phyloP scores from a whole-genome alignment of 1,284 basidiomycete genomes.

The Malassezia sympodialis region DNA sequence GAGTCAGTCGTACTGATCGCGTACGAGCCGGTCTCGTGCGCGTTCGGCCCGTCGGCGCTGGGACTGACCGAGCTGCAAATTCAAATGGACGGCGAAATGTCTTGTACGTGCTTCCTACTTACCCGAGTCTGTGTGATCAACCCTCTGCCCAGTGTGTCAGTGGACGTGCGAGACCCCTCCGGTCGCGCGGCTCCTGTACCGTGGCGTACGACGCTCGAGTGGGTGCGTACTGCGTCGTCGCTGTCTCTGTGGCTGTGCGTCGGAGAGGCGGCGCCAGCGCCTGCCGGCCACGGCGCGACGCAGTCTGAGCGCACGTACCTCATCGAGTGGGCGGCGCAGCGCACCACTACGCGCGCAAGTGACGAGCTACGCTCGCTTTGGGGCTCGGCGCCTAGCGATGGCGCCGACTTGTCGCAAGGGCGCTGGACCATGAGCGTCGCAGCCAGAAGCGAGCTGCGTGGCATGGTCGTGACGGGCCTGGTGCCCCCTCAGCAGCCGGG shows the following conservation, averaged over 20 bases:
- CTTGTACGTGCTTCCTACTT: background rate
- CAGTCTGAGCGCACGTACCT: background rate
- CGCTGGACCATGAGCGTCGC: background rate
- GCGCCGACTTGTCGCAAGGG: background rate
- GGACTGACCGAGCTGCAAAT: slow-evolving; percentile 2
- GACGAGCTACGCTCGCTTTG: background rate
- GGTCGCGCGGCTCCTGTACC: background rate
- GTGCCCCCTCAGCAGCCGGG: background rate
- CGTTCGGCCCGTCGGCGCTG: background rate
- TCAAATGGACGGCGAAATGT: slow-evolving; percentile 11
- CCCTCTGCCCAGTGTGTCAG: background rate
- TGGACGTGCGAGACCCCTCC: background rate
- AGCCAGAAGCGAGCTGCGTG: background rate
- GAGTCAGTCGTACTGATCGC: slow-evolving; percentile 5
- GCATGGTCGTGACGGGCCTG: background rate
- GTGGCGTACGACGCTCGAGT: background rate
- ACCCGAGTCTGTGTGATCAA: background rate
- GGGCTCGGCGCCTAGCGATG: background rate
- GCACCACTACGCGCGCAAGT: too few relatives aligned
- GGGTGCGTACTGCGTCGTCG: background rate
- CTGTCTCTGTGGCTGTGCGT: background rate
- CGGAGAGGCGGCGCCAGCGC: background rate
- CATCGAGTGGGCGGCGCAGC: background rate
- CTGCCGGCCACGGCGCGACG: background rate
- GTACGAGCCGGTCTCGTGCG: background rate